These are phyloP conservation scores for Brassica cretica DNA, from an alignment of 345 rosid species.

Conservation along the genomic window DNA sequence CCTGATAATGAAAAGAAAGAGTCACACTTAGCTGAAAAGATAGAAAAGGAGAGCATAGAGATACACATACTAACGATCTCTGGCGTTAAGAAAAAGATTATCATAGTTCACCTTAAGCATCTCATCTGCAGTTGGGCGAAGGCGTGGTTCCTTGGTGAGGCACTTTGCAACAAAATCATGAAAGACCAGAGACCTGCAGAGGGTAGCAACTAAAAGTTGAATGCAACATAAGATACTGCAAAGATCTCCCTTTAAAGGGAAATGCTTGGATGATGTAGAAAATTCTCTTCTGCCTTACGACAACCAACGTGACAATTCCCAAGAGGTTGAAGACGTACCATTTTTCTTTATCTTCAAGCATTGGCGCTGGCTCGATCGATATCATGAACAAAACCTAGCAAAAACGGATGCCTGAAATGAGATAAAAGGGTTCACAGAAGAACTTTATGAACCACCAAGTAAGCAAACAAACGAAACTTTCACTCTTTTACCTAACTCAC, in stretches of 20 bases:
- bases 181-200: slow-evolving; percentile 86
- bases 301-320: slow-evolving; percentile 14
- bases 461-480: background rate
- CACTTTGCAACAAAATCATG: slow-evolving; percentile 98
- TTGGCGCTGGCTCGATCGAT: slow-evolving; percentile 96
- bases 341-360: slow-evolving; percentile 99
- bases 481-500: slow-evolving; percentile 3
- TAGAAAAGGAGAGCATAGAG: slow-evolving; percentile 6
- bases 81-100: background rate
- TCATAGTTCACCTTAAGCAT: slow-evolving; percentile 72
- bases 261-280: too few species aligned
- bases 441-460: slow-evolving; percentile 5
- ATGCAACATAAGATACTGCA: slow-evolving; percentile 15
- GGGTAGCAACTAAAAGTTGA: slow-evolving; percentile 20
- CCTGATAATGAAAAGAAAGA: background rate
- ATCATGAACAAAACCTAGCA: slow-evolving; percentile 95
- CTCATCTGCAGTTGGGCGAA: slow-evolving; percentile 94
- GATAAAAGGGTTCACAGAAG: slow-evolving; percentile 13
- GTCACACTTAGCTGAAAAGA: background rate
- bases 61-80: slow-evolving; percentile 10
- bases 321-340: slow-evolving; percentile 57
- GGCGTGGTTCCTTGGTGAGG: slow-evolving; percentile 93
- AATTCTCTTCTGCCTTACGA: background rate
- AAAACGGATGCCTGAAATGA: slow-evolving; percentile 31
- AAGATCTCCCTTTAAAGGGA: background rate